Evolutionary conservation across 2,329 filamentous ascomycete genomes (phyloP).

Genomic region (Colletotrichum sp.): DNA sequence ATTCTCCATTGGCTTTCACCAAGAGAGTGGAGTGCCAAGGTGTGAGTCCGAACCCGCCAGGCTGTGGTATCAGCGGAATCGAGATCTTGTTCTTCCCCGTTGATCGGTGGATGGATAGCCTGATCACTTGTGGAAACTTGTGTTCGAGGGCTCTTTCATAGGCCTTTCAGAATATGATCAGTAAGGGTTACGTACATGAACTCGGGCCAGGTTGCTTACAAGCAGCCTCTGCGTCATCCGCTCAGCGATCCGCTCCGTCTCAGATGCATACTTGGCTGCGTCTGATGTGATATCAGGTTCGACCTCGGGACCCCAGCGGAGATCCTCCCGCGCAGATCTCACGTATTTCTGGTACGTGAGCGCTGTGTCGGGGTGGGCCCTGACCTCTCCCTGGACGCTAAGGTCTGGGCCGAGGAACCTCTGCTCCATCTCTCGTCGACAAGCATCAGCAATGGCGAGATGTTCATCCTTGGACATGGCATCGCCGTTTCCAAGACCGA

Average conservation of each 20-base stretch:
- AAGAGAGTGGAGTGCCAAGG: background rate
- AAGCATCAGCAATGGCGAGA: background rate
- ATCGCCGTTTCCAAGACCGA: background rate
- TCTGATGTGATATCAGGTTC: background rate
- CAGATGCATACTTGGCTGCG: background rate
- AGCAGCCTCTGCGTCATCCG: background rate
- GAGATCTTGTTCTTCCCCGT: background rate
- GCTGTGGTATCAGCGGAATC: background rate
- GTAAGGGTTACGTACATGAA: background rate
- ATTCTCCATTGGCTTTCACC: background rate
- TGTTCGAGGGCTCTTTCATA: background rate
- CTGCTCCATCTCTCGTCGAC: background rate
- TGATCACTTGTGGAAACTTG: background rate
- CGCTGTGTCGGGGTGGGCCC: background rate
- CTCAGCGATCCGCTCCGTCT: background rate
- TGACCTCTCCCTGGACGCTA: background rate
- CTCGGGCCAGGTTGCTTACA: background rate
- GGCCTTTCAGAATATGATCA: background rate
- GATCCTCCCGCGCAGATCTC: background rate
- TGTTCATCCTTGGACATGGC: background rate
- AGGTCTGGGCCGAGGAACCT: background rate
- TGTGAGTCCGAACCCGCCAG: background rate
- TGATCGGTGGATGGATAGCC: background rate
- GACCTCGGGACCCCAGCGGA: background rate
- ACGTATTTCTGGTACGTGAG: background rate